These are phyloP conservation scores for Euclidium syriacum DNA, from an alignment of 345 rosid species.

Conservation along the genomic window DNA sequence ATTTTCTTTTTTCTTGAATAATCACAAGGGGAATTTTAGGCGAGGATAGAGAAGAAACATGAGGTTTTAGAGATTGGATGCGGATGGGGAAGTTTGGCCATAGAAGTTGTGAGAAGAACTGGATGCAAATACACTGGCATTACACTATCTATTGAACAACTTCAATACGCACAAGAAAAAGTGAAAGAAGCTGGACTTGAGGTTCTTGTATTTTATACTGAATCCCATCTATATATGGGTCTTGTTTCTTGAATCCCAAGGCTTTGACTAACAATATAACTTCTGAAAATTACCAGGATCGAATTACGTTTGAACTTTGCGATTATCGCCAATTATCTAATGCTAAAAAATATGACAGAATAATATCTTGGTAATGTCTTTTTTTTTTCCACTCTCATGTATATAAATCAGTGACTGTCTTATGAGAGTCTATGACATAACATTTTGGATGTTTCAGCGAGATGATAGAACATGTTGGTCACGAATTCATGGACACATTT, in stretches of 20 bases:
- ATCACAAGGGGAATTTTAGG: conserved; percentile 16
- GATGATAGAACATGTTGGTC: conserved; percentile 85
- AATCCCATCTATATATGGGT: not conserved
- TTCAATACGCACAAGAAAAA: conserved; percentile 47
- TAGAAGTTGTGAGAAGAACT: too few relatives aligned
- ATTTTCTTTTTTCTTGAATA: not conserved
- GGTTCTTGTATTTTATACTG: too few relatives aligned
- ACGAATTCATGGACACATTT: conserved; percentile 73
- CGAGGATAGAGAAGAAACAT: conserved; percentile 41
- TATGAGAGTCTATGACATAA: not conserved
- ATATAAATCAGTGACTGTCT: not conserved
- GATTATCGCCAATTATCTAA: conserved; percentile 66
- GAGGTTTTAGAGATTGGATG: conserved; percentile 70
- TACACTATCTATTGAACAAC: conserved; percentile 58
- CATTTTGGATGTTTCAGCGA: conserved; percentile 42
- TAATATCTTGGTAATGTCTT: conserved; percentile 57
- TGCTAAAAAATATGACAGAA: conserved; percentile 54
- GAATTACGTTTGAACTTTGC: conserved; percentile 48
- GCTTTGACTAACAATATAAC: not conserved
- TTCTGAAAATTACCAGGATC: conserved; percentile 39
- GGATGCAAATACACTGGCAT: conserved; percentile 71
- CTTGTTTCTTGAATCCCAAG: not conserved
- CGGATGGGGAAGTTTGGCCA: conserved; percentile 81
- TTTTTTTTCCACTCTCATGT: not conserved
- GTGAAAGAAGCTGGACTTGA: conserved; percentile 69